A percentile compares a stretch with the other conserved stretches of the same genome.
phyloP scores from a whole-genome alignment of 2,329 filamentous ascomycete species.

The Drechslerella coelobrocha region DNA sequence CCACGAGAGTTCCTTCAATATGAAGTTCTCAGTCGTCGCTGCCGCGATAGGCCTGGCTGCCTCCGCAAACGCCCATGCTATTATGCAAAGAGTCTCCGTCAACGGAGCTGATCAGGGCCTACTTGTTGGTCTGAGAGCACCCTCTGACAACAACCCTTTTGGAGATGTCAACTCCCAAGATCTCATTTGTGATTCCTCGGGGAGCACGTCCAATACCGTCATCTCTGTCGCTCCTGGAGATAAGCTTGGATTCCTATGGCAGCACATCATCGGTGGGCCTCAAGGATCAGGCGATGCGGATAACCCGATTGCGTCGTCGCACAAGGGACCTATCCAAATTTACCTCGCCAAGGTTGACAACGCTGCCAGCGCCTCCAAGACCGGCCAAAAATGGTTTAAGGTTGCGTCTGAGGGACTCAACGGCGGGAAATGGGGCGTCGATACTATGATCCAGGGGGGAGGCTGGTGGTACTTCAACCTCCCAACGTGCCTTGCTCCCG shows the following conservation, averaged over 20 bases:
- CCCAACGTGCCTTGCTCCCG: slow-evolving; percentile 63
- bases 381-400: slow-evolving; percentile 60
- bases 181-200: slow-evolving; percentile 60
- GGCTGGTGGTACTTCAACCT: slow-evolving; percentile 64
- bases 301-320: slow-evolving; percentile 64
- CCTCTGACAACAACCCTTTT: slow-evolving; percentile 63
- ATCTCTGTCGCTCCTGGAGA: slow-evolving; percentile 62
- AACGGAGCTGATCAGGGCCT: slow-evolving; percentile 63
- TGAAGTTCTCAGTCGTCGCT: slow-evolving; percentile 34
- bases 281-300: slow-evolving; percentile 49
- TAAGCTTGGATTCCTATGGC: slow-evolving; percentile 64
- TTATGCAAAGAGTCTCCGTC: slow-evolving; percentile 59
- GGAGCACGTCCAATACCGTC: slow-evolving; percentile 28
- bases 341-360: slow-evolving; percentile 64
- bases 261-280: slow-evolving; percentile 65
- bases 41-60: slow-evolving; percentile 42
- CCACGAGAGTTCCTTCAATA: slow-evolving; percentile 13
- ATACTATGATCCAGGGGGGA: slow-evolving; percentile 61
- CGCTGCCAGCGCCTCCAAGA: slow-evolving; percentile 59
- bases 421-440: slow-evolving; percentile 65
- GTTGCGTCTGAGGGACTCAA: slow-evolving; percentile 67
- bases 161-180: slow-evolving; percentile 61
- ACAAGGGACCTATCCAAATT: slow-evolving; percentile 65
- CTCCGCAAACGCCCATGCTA: slow-evolving; percentile 42
- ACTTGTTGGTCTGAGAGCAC: slow-evolving; percentile 63